Evolutionary conservation across 768 basidiomycete species (phyloP), one percentile per base, ranked within the genome.

Genomic region (Mycena leptocephala): DNA sequence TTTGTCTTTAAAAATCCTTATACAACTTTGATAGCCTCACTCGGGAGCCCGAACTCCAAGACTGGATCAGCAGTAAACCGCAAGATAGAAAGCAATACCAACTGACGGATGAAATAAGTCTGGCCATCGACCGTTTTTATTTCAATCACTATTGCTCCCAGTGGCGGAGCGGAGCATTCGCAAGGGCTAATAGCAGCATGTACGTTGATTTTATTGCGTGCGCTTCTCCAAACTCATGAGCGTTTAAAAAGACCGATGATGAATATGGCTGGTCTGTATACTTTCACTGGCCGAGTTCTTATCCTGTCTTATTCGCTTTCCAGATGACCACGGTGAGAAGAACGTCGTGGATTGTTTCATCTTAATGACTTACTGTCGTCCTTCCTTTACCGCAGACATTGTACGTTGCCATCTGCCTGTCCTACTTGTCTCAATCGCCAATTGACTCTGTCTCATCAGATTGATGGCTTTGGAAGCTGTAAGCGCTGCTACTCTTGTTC

Each of bases 61-160:
- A 92, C 24, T 99, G 98, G 97, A 88, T 97, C 16, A 87, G 88
- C 53, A 83, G 89, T 68, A 93, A 93, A 77, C 83, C 89, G 1
- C 87, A 92, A 22, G 87, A 87, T 43, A 96, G 95, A 86, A 88
- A 91, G 74, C 77, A 77, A 2, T 92, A 87, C 76, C 88, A 88
- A 1, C 82, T 98, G 11, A 94, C 94, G 0, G 88, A 92, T 1
- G 95, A 96, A 79, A 95, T 99, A 78, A 84, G 85, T 61, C 80
- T 87, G 5, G 94, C 95, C 9, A 92, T 99, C 53, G 97, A 98
- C 81, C 89, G 97, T 48, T 97, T 95, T 82, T 93, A 93, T 82
- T 98, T 97, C 88, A 95, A 93, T 74, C 97, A 97, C 80, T 98
- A 98, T 84, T 98, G 97, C 80, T 90, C 94, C 63, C 84, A 88